Percentiles rank a stretch among this genome's conserved stretches.
These are phyloP conservation scores for Vitis labrusca DNA, from an alignment of 164 flowering plant genomes.

Conservation along the genomic window DNA sequence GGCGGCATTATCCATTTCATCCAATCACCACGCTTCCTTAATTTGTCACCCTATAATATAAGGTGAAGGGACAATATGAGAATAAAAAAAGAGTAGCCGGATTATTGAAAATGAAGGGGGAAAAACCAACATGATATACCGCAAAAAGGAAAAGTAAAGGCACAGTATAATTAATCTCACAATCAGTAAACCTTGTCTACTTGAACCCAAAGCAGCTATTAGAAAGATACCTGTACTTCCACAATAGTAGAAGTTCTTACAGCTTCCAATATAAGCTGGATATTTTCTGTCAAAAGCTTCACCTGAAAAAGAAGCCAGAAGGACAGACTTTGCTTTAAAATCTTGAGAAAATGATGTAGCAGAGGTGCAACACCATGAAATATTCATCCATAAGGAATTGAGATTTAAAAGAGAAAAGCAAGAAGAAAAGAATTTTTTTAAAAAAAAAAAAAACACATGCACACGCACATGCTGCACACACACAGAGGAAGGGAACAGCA, in stretches of 20 bases:
- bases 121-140: background rate
- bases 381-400: background rate
- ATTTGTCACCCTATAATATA: conserved; percentile 44
- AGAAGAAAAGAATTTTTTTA: too few relatives aligned
- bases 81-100: background rate
- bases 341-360: background rate
- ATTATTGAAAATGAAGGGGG: too few relatives aligned
- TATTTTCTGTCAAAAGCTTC: conserved; percentile 41
- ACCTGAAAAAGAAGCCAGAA: conserved; percentile 36
- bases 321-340: background rate
- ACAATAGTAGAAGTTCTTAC: conserved; percentile 39
- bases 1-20: conserved; percentile 49
- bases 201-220: background rate
- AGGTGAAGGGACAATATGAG: background rate
- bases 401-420: too few relatives aligned
- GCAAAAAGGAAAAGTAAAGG: background rate
- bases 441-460: too few relatives aligned
- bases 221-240: conserved; percentile 54
- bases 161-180: background rate
- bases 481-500: too few relatives aligned
- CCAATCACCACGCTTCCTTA: conserved; percentile 59
- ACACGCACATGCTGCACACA: too few relatives aligned
- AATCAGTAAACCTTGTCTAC: background rate
- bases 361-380: background rate
- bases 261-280: conserved; percentile 47